These are phyloP conservation scores for Botrytis tulipae DNA, from an alignment of 2,329 filamentous ascomycete genomes.

Conservation along the genomic window DNA sequence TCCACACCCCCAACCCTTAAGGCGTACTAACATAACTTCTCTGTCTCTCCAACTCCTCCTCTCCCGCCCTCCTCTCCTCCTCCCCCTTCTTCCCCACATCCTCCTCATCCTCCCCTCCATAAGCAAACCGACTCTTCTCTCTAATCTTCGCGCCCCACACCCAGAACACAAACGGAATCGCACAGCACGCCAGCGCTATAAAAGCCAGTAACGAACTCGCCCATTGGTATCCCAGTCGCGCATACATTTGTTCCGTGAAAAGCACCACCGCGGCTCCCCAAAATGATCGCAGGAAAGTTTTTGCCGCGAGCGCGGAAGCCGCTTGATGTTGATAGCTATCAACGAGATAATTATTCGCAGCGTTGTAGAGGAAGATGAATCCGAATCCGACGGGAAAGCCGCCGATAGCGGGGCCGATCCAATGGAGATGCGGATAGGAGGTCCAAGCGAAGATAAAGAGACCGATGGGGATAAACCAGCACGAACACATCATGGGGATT, in stretches of 20 bases:
- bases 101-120: constrained; percentile 55
- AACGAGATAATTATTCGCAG: constrained; percentile 57
- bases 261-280: constrained; percentile 77
- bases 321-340: constrained; percentile 72
- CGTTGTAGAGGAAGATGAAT: constrained; percentile 65
- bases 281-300: constrained; percentile 75
- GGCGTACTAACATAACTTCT: constrained; percentile 34
- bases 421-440: constrained; percentile 54
- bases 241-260: constrained; percentile 81
- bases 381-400: constrained; percentile 59
- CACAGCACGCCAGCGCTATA: constrained; percentile 73
- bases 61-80: constrained; percentile 16
- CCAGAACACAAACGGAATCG: constrained; percentile 82
- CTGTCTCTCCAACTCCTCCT: constrained; percentile 32
- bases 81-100: constrained; percentile 20
- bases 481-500: constrained; percentile 77
- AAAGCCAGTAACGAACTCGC: constrained; percentile 71
- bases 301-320: constrained; percentile 76
- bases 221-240: constrained; percentile 70
- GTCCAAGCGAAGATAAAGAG: constrained; percentile 69
- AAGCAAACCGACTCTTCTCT: constrained; percentile 69
- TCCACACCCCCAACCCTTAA: constrained; percentile 5
- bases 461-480: constrained; percentile 69
- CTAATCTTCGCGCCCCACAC: constrained; percentile 71
- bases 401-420: constrained; percentile 57